Percentiles rank a stretch among this genome's conserved stretches.
Evolutionary conservation across 2,329 filamentous ascomycete genomes (phyloP).

Genomic region (Onygenales sp.): DNA sequence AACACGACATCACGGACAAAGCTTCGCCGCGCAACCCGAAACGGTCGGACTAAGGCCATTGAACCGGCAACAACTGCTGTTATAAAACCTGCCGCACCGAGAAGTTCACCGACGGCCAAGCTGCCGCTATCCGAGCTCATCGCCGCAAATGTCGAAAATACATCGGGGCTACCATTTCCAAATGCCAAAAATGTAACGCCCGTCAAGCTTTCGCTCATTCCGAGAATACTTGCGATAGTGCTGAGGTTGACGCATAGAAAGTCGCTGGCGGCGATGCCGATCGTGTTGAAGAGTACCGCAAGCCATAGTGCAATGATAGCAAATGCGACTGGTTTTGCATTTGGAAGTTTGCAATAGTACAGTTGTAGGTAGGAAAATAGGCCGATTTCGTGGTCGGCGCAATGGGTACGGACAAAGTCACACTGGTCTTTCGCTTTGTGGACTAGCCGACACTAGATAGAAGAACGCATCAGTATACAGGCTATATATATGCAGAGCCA

Average conservation of each 20-base stretch:
- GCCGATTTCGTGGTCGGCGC: slow-evolving; percentile 80
- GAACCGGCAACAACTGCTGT: slow-evolving; percentile 91
- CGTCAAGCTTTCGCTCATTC: slow-evolving; percentile 90
- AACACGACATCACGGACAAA: slow-evolving; percentile 89
- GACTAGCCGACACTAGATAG: slow-evolving; percentile 62
- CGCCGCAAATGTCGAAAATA: slow-evolving; percentile 96
- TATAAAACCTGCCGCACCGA: slow-evolving; percentile 93
- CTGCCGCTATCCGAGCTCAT: slow-evolving; percentile 97
- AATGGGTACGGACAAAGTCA: slow-evolving; percentile 72
- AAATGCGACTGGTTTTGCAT: slow-evolving; percentile 69
- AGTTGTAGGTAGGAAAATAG: slow-evolving; percentile 79
- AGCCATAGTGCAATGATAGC: slow-evolving; percentile 71
- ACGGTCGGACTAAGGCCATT: slow-evolving; percentile 94
- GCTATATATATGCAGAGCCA: background rate
- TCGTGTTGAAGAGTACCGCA: slow-evolving; percentile 83
- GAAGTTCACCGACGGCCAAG: slow-evolving; percentile 87
- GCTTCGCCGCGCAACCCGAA: slow-evolving; percentile 78
- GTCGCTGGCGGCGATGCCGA: slow-evolving; percentile 94
- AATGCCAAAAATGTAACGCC: slow-evolving; percentile 95
- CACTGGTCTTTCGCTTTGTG: slow-evolving; percentile 73
- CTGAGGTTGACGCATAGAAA: slow-evolving; percentile 97
- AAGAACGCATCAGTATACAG: background rate
- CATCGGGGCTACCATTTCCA: slow-evolving; percentile 94
- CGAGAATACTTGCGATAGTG: slow-evolving; percentile 79
- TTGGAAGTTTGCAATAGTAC: slow-evolving; percentile 73